Conservation (phyloP, 345 rosid genomes). For the Conringia planisiliqua region DNA sequence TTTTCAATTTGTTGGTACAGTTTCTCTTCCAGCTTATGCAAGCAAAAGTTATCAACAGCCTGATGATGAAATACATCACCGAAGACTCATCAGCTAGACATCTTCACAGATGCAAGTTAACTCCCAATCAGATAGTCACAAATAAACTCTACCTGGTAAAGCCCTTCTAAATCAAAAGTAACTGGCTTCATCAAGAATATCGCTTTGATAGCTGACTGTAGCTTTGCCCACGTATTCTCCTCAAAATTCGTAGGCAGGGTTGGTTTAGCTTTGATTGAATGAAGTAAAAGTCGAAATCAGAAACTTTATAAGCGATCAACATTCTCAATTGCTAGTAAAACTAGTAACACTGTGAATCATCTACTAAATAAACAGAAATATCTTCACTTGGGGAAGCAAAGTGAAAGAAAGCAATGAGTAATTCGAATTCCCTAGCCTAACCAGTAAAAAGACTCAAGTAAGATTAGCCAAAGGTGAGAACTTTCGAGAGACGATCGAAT, state of each 20-base stretch:
- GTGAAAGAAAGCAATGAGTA: neutral
- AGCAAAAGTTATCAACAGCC: conserved; percentile 83
- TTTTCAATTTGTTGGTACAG: conserved; percentile 77
- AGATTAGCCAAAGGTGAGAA: neutral
- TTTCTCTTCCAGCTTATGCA: conserved; percentile 83
- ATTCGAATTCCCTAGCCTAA: neutral
- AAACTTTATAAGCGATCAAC: neutral
- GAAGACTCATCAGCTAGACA: conserved; percentile 5
- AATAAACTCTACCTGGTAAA: conserved; percentile 54
- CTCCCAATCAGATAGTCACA: neutral
- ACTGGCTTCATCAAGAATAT: conserved; percentile 71
- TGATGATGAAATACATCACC: conserved; percentile 19
- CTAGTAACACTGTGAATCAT: neutral
- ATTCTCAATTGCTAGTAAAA: neutral
- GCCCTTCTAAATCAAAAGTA: conserved; percentile 64
- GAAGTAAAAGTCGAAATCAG: neutral
- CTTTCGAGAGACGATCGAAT: neutral
- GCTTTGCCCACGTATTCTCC: conserved; percentile 79
- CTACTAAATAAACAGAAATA: neutral
- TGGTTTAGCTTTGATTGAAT: conserved; percentile 58
- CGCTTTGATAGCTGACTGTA: conserved; percentile 75
- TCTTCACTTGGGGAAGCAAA: neutral
- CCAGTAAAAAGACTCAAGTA: neutral
- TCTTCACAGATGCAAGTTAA: neutral
- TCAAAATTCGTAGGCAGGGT: conserved; percentile 70